Conservation (phyloP, 2,329 filamentous ascomycete genomes). For the Clarireedia hainanense region DNA sequence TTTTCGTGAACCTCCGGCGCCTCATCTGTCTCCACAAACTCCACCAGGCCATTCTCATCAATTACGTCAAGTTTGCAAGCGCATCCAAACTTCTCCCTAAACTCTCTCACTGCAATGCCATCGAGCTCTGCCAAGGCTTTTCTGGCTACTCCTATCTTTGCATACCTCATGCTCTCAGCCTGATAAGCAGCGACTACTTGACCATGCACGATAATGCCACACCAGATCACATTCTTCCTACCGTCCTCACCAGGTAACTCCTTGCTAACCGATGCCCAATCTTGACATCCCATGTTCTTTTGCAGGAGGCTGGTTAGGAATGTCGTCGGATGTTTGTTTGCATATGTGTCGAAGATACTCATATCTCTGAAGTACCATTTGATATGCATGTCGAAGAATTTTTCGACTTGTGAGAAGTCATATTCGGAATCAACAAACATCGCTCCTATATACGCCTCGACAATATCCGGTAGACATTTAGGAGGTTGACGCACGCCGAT, state of each 20-base stretch:
- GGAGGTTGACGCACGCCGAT: constrained; percentile 53
- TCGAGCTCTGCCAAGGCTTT: constrained; percentile 44
- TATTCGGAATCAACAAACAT: constrained; percentile 86
- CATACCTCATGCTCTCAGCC: constrained; percentile 61
- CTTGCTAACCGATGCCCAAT: constrained; percentile 41
- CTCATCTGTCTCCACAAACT: constrained; percentile 4
- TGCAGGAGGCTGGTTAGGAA: constrained; percentile 58
- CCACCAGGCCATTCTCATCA: neutral
- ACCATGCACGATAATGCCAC: constrained; percentile 70
- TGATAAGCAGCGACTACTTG: constrained; percentile 54
- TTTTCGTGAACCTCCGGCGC: neutral
- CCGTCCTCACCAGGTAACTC: constrained; percentile 34
- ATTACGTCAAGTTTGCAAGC: constrained; percentile 39
- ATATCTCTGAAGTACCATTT: constrained; percentile 79
- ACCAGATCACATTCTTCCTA: constrained; percentile 48
- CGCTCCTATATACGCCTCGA: constrained; percentile 84
- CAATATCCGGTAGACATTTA: constrained; percentile 73
- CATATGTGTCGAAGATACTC: constrained; percentile 77
- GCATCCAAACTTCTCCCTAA: constrained; percentile 53
- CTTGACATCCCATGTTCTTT: constrained; percentile 55
- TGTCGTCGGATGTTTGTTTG: constrained; percentile 78
- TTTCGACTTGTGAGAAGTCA: constrained; percentile 62
- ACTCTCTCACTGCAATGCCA: constrained; percentile 44
- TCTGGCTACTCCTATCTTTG: constrained; percentile 60
- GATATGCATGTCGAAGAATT: constrained; percentile 71